These are phyloP conservation scores for Rhinocladiella mackenziei DNA, from an alignment of 2,329 filamentous ascomycete genomes.

Conservation along the genomic window DNA sequence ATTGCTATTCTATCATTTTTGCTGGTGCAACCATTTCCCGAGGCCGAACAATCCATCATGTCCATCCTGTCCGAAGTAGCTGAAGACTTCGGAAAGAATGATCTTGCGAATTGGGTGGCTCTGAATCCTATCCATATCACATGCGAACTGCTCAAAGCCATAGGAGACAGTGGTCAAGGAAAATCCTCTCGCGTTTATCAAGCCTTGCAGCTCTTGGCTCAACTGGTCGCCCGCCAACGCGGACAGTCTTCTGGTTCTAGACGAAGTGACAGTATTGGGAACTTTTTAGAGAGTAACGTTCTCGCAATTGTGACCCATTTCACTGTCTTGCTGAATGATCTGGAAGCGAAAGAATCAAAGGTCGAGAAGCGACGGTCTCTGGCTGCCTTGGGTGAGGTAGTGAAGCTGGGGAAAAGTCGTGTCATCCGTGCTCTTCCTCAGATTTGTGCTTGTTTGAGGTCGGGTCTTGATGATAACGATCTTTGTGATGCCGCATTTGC, in stretches of 20 bases:
- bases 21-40: constrained; percentile 57
- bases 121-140: constrained; percentile 71
- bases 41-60: constrained; percentile 65
- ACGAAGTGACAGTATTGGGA: constrained; percentile 58
- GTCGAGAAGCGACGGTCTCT: constrained; percentile 74
- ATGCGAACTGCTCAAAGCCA: constrained; percentile 75
- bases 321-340: constrained; percentile 72
- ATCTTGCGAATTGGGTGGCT: constrained; percentile 65
- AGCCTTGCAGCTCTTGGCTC: constrained; percentile 49
- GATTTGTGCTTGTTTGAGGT: constrained; percentile 89
- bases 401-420: constrained; percentile 67
- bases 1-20: constrained; percentile 57
- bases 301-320: constrained; percentile 82
- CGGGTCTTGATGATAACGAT: constrained; percentile 69
- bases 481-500: constrained; percentile 76
- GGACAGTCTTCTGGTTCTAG: constrained; percentile 45
- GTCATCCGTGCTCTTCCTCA: constrained; percentile 75
- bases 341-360: constrained; percentile 52
- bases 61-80: constrained; percentile 65
- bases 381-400: constrained; percentile 81
- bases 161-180: constrained; percentile 61
- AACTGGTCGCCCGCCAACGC: constrained; percentile 48
- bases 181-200: constrained; percentile 56
- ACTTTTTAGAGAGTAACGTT: constrained; percentile 77
- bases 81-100: constrained; percentile 62